Evolutionary conservation across 2,329 filamentous ascomycete species (phyloP).

Genomic region (Monilinia polystroma): DNA sequence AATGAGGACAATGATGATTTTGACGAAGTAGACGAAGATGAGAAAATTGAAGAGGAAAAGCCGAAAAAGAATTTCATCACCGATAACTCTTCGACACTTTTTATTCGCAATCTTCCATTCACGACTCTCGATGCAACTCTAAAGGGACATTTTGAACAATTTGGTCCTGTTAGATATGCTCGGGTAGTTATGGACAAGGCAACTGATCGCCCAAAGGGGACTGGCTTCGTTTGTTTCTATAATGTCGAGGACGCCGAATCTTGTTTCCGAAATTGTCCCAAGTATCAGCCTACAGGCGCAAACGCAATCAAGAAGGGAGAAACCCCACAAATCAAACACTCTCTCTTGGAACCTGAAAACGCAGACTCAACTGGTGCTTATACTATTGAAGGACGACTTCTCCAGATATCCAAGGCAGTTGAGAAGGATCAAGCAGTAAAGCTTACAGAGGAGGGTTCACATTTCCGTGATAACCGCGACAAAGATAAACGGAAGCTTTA

Average conservation of each 20-base stretch:
- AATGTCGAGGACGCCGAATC: slow-evolving; percentile 69
- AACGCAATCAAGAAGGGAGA: slow-evolving; percentile 39
- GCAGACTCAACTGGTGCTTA: slow-evolving; percentile 81
- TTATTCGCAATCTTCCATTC: slow-evolving; percentile 93
- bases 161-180: slow-evolving; percentile 87
- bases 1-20: slow-evolving; percentile 49
- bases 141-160: slow-evolving; percentile 81
- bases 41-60: slow-evolving; percentile 43
- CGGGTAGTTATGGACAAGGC: slow-evolving; percentile 84
- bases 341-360: slow-evolving; percentile 82
- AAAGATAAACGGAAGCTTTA: slow-evolving; percentile 90
- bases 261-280: slow-evolving; percentile 76
- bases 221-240: slow-evolving; percentile 93
- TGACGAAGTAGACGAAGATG: slow-evolving; percentile 42
- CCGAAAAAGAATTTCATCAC: slow-evolving; percentile 45
- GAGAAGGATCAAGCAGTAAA: slow-evolving; percentile 76
- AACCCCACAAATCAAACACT: slow-evolving; percentile 62
- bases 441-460: slow-evolving; percentile 67
- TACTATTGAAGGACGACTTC: slow-evolving; percentile 83
- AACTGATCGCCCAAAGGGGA: slow-evolving; percentile 85
- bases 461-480: slow-evolving; percentile 63
- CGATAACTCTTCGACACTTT: slow-evolving; percentile 76
- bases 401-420: slow-evolving; percentile 83
- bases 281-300: slow-evolving; percentile 46
- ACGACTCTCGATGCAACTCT: slow-evolving; percentile 79